Base-by-base conservation (phyloP, 352 stramenopile genomes). In the Aphanomyces cochlioides region DNA sequence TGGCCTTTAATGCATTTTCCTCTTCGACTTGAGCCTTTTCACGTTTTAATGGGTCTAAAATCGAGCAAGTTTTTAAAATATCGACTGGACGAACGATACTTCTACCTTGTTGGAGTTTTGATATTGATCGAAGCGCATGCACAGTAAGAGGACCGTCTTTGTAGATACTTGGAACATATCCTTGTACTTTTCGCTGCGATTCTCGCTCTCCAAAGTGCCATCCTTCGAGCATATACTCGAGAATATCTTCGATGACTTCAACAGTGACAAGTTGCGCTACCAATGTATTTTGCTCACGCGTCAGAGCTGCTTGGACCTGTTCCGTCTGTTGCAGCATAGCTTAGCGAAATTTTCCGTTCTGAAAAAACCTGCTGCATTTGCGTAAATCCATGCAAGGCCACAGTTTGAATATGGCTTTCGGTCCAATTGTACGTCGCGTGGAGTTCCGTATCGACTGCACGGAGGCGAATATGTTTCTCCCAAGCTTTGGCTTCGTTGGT, bases 191-290 rank as follows among this genome's bases (percentile, higher is more conserved):
- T 37, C 79, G 77, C 34, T 88, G 73, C 10, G 87, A 97, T 73
- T 96, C 81, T 57, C 90, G 84, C 77, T 98, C 94, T 4, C 96
- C 96, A 75, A 99, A 98, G 61, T 94, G 78, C 96, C 96, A 98
- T 3, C 96, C 96, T 82, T 98, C 95, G 15, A 98, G 79, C 95
- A 99, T 98, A 41, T 78, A 97, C 53, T 97, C 84, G 5, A 99
- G 79, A 19, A 98, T 90, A 48, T 97, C 89, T 41, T 98, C 93
- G n/a, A 98, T 83, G 17, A 97, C 85, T 66, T 98, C 93, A 19
- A 79, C 73, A 1, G 92, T 81, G 7, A 90, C 85, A n/a, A 96
- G 75, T 50, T 85, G 78, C 2, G 90, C 88, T 15, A 98, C 83
- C 10, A 98, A 76, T 4, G 81, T 45, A 43, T 96, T 91, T 69